Conservation (phyloP, 768 basidiomycete genomes). For the Agrocybe pediades region DNA sequence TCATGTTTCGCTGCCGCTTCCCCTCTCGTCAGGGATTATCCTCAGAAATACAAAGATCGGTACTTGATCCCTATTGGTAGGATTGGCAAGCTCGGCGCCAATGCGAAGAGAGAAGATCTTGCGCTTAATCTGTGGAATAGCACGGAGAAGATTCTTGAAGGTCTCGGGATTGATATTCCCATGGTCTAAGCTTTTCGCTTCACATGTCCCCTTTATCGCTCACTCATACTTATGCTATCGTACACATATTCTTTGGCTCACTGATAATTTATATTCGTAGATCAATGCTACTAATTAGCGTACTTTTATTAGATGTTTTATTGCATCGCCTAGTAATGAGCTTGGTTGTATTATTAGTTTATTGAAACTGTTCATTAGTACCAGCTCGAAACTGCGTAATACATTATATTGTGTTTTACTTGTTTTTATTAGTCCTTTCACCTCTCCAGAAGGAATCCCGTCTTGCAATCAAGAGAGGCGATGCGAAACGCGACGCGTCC, state of each 20-base stretch:
- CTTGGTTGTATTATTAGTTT: background rate
- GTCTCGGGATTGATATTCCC: background rate
- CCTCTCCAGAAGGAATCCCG: too few relatives aligned
- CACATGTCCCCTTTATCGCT: background rate
- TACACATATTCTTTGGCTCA: too few relatives aligned
- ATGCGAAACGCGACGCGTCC: too few relatives aligned
- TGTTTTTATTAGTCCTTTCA: too few relatives aligned
- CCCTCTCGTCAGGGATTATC: conserved; percentile 30
- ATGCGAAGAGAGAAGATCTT: conserved; percentile 31
- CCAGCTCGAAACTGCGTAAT: background rate
- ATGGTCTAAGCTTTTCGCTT: background rate
- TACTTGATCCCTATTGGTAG: conserved; percentile 38
- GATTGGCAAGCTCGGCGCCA: conserved; percentile 26
- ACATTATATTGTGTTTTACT: too few relatives aligned
- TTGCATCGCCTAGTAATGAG: background rate
- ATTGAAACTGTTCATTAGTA: background rate
- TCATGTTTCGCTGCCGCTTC: conserved; percentile 42
- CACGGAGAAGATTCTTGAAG: conserved; percentile 25
- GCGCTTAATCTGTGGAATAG: conserved; percentile 41
- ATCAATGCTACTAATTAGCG: too few relatives aligned
- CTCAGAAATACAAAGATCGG: conserved; percentile 36
- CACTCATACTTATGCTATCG: background rate
- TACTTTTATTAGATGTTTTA: background rate
- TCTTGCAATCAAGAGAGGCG: too few relatives aligned
- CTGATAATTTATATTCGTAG: too few relatives aligned